A percentile compares a stretch with the other conserved stretches of the same genome.
Evolutionary conservation across 2,329 filamentous ascomycete genomes (phyloP).

Genomic region (Nakataea oryzae): DNA sequence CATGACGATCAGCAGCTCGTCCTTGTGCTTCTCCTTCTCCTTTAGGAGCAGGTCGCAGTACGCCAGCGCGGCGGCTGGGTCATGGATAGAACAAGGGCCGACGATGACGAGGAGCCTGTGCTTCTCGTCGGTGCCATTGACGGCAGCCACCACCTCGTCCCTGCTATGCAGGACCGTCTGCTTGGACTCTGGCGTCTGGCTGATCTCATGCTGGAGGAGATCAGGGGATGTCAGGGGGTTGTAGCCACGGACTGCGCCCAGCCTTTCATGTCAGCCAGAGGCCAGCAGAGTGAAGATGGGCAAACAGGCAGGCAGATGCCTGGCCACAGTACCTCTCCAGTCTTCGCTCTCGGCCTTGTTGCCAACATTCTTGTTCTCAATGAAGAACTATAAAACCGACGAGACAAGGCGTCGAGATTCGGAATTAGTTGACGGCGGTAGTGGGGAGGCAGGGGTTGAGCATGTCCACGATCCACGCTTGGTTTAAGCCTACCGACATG

Average conservation of each 20-base stretch:
- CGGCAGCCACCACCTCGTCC: slow-evolving; percentile 53
- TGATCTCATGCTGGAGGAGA: slow-evolving; percentile 88
- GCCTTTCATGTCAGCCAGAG: neutral
- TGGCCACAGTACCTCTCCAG: slow-evolving; percentile 54
- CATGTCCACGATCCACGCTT: neutral
- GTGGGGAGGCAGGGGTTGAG: neutral
- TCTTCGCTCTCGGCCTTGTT: slow-evolving; percentile 67
- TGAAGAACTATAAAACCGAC: slow-evolving; percentile 47
- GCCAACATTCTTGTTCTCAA: slow-evolving; percentile 69
- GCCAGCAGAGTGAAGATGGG: neutral
- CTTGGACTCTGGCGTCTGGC: slow-evolving; percentile 45
- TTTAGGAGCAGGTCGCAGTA: slow-evolving; percentile 73
- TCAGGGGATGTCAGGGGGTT: slow-evolving; percentile 89
- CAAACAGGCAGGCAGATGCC: neutral
- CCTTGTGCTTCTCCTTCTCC: slow-evolving; percentile 67
- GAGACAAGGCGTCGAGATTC: neutral
- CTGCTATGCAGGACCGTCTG: slow-evolving; percentile 51
- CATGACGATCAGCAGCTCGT: slow-evolving; percentile 90
- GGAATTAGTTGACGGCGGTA: neutral
- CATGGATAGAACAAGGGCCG: slow-evolving; percentile 95
- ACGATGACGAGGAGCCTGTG: slow-evolving; percentile 91
- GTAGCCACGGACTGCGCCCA: slow-evolving; percentile 73
- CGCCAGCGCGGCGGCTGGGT: slow-evolving; percentile 77
- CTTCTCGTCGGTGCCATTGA: slow-evolving; percentile 45
- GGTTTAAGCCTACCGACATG: neutral